Evolutionary conservation across 1,284 basidiomycete species (phyloP), one percentile per base, ranked within the genome.

Genomic region (Fomitopsis betulina): DNA sequence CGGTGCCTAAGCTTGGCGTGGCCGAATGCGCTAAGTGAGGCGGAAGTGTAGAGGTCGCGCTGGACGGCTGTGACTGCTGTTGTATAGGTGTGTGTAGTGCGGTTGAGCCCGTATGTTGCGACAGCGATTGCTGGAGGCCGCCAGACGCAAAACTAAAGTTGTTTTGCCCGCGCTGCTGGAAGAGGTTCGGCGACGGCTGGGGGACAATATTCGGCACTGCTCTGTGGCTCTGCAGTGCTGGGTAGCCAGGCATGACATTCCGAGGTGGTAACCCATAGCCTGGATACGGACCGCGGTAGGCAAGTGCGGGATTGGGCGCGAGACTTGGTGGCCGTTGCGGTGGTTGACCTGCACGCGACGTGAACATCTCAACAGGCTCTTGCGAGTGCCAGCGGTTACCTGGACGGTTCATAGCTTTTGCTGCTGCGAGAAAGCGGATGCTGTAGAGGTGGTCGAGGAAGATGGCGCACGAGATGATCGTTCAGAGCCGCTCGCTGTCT

Each of bases 311-410:
- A 63, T 83, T 85, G 39, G 85, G 82, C n/a, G 81, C 79, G 60
- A 90, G 80, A 72, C 80, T 87, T 63, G 87, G 87, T 56, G 86
- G 86, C 70, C 89, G 79, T 72, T 89, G 88, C 67, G 87, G 87
- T 57, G 88, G 86, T 81, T 90, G 88, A 67, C 88, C 89, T 91
- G 70, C 62, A 64, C 62, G 63, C 63, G 66, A 65, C 60, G 64
- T 71, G 55, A 67, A 68, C 65, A 68, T 55, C 55, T 58, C 51
- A 53, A 55, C 55, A 7, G 43, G 17, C 53, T 65, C 52, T 56
- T 57, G 19, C 56, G 62, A 58, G 60, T 60, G 59, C 47, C 58
- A 60, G 61, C 62, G 60, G 54, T 67, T 70, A 74, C 73, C 72
- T 72, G 73, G 67, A 62, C 73, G 71, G 65, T 74, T 74, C 73